Evolutionary conservation across 202 grass and related monocot species (phyloP).

Genomic region (Tripidium arundinaceum): DNA sequence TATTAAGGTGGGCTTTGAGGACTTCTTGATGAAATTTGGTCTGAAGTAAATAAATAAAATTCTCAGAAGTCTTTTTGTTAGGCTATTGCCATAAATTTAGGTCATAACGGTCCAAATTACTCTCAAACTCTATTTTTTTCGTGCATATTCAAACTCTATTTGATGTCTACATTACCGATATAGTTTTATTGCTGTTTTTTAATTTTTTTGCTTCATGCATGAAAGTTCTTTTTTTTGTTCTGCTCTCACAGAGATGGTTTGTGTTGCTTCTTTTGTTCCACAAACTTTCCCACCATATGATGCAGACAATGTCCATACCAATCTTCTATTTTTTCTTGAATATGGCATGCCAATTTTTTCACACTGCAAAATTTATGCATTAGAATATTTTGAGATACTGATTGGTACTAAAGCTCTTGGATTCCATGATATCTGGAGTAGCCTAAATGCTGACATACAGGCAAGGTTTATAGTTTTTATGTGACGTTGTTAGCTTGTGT

Average conservation of each 20-base stretch:
- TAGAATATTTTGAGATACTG: background rate
- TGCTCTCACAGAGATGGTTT: background rate
- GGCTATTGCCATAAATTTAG: background rate
- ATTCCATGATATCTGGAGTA: background rate
- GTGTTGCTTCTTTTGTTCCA: conserved; percentile 3
- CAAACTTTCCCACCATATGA: conserved; percentile 10
- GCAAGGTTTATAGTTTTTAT: background rate
- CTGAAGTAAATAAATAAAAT: background rate
- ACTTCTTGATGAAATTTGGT: conserved; percentile 15
- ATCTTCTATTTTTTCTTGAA: background rate
- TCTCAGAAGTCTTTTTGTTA: background rate
- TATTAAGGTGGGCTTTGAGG: conserved; percentile 60
- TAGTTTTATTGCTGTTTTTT: background rate
- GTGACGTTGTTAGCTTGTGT: background rate
- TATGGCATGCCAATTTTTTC: background rate
- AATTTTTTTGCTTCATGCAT: conserved; percentile 3
- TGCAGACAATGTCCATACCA: background rate
- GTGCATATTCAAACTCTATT: background rate
- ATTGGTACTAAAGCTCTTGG: background rate
- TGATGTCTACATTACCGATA: background rate
- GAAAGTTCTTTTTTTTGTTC: background rate
- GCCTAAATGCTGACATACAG: background rate
- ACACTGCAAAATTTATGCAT: background rate
- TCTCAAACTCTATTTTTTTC: background rate
- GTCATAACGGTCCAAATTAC: background rate